Evolutionary conservation across 108 stramenopile genomes (phyloP), one percentile per base, ranked within the genome.

Genomic region (Parietichytrium sp.): DNA sequence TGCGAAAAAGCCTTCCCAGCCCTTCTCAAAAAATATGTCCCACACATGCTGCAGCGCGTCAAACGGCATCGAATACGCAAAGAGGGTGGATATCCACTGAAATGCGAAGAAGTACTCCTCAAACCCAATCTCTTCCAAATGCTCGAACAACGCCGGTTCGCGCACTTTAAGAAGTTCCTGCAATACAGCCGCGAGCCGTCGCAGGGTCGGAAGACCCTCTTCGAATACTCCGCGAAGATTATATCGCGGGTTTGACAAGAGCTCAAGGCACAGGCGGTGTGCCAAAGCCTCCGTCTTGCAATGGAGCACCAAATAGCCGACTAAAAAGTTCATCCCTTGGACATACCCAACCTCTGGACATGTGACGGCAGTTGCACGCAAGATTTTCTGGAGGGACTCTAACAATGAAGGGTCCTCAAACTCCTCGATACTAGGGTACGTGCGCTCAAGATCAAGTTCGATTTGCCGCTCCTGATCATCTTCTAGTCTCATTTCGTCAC

Each of bases 21-120:
- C 61, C 10, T 42, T 33, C 2, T 72, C 61, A 42, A 25, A 72
- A 27, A 72, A 72, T 2, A 72, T 13, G 8, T 33, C 45, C 61
- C 61, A 72, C 23, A 42, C 61, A 25, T 72, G 38, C 10, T 36
- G 16, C 38, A 72, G 61, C 6, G 61, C 61, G 20, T 72, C 61
- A 20, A 72, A 72, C 61, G 61, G 61, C 20, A 72, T 23, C 15
- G 61, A 33, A n/a, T 42, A 33, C 0, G 15, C 61, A 38, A 72
- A 72, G 10, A 72, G 42, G 23, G 61, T 72, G 61, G 38, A 72
- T 10, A 72, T 72, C 61, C 61, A 72, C 20, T 72, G 61, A 27
- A 45, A 72, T 10, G 20, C 3, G 45, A 72, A 36, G 2, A 72
- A 72, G 23, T 45, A 10, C 23, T 72, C 61, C 15, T 72, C 61